These are phyloP conservation scores for Capsicum pubescens DNA, from an alignment of 257 asterid genomes.

Conservation along the genomic window DNA sequence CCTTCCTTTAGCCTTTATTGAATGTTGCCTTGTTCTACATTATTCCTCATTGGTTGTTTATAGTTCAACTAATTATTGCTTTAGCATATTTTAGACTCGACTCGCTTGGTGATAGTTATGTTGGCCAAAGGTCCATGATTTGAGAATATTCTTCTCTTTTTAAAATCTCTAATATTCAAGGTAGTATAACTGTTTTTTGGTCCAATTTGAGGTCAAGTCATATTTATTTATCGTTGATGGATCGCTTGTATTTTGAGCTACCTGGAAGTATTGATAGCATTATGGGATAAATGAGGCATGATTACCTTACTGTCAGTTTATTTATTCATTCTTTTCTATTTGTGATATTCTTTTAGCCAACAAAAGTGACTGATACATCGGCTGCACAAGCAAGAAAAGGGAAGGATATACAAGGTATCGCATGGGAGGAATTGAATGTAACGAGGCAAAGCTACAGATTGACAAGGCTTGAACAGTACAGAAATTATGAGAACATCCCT, in stretches of 20 bases:
- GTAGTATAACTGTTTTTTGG: not conserved
- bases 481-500: constrained; percentile 68
- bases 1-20: not conserved
- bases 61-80: not conserved
- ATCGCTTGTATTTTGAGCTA: not conserved
- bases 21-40: not conserved
- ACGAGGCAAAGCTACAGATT: constrained; percentile 62
- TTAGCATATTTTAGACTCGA: not conserved
- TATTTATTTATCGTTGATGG: not conserved
- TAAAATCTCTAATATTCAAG: not conserved
- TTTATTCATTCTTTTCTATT: too few species aligned
- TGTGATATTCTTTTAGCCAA: constrained; percentile 44
- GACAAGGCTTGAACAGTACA: constrained; percentile 73
- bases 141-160: not conserved
- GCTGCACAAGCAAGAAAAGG: constrained; percentile 82
- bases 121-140: constrained; percentile 9
- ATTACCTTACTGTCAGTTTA: too few species aligned
- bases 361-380: constrained; percentile 78
- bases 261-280: constrained; percentile 9
- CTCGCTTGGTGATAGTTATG: constrained; percentile 17
- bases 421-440: constrained; percentile 69
- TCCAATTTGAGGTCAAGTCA: constrained; percentile 13
- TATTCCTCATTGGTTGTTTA: constrained; percentile 7
- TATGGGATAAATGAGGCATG: not conserved
- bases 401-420: constrained; percentile 82